phyloP scores from a whole-genome alignment of 768 basidiomycete genomes.

The Gelatoporia subvermispora region DNA sequence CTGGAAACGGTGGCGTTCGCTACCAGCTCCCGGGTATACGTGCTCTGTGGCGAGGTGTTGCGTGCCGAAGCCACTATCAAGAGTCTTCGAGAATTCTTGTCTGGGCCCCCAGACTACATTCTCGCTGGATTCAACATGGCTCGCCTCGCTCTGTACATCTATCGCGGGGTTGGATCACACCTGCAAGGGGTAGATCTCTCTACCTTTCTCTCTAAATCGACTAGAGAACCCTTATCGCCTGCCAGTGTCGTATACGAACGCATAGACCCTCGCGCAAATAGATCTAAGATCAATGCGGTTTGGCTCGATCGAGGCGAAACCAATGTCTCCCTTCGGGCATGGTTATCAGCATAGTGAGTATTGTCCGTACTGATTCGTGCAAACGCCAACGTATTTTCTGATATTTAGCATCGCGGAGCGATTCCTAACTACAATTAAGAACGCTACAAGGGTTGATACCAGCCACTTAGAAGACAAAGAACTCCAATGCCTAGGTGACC shows the following conservation, averaged over 20 bases:
- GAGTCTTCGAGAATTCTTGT: background rate
- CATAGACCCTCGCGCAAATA: conserved; percentile 10
- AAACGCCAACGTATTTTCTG: background rate
- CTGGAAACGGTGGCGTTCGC: conserved; percentile 11
- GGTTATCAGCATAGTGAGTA: conserved; percentile 33
- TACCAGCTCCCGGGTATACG: conserved; percentile 5
- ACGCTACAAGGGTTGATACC: conserved; percentile 14
- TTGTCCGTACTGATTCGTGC: background rate
- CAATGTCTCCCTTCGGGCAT: conserved; percentile 33
- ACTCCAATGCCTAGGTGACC: conserved; percentile 24
- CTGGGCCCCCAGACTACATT: background rate
- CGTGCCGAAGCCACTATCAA: no score
- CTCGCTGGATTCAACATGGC: conserved; percentile 33
- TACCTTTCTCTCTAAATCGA: conserved; percentile 20
- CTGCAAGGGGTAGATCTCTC: conserved; percentile 36
- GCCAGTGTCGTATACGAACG: conserved; percentile 20
- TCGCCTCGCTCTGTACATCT: conserved; percentile 28
- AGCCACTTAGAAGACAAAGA: conserved; percentile 21
- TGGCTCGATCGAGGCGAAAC: conserved; percentile 26
- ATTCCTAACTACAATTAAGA: background rate
- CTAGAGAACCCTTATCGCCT: conserved; percentile 20
- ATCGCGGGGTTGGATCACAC: conserved; percentile 20
- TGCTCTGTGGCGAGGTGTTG: background rate
- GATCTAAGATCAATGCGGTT: conserved; percentile 18
- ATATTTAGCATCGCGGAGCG: conserved; percentile 21